Conservation (phyloP, 176 grass and related monocot species). For the Oropetium thomaeum region DNA sequence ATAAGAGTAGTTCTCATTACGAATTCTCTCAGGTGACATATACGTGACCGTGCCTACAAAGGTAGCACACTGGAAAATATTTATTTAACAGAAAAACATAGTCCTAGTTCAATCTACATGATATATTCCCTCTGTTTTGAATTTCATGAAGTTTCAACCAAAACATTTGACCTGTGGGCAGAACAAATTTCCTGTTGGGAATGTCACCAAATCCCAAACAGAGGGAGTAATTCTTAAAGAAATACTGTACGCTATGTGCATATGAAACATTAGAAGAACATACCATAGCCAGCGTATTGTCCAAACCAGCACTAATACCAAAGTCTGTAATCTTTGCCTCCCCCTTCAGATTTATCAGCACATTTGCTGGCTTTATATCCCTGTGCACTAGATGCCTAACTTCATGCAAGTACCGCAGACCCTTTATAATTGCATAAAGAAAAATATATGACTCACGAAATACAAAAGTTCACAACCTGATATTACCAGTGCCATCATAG, state of each 20-base stretch:
- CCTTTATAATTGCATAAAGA: constrained; percentile 47
- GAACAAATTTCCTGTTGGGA: too few relatives aligned
- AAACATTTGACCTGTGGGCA: too few relatives aligned
- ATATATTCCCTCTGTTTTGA: background rate
- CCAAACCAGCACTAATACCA: constrained; percentile 88
- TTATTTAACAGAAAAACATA: constrained; percentile 52
- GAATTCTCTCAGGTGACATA: constrained; percentile 99
- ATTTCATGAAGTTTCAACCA: too few relatives aligned
- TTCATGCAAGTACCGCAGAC: constrained; percentile 82
- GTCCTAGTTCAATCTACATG: constrained; percentile 22
- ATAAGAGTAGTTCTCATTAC: constrained; percentile 88
- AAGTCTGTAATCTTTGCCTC: constrained; percentile 92
- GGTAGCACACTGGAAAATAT: constrained; percentile 92
- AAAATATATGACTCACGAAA: constrained; percentile 20
- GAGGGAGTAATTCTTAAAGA: constrained; percentile 10
- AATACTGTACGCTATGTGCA: background rate
- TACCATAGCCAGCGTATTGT: constrained; percentile 97
- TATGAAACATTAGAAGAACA: constrained; percentile 25
- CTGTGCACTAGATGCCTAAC: constrained; percentile 91
- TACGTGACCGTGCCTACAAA: constrained; percentile 96
- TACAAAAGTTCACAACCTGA: constrained; percentile 26
- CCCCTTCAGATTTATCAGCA: constrained; percentile 89
- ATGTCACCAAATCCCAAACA: too few relatives aligned
- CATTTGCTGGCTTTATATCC: constrained; percentile 99
- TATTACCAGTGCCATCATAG: constrained; percentile 14